Evolutionary conservation across 2,329 filamentous ascomycete species (phyloP), one percentile per base, ranked within the genome.

Genomic region (Fusarium virguliforme): DNA sequence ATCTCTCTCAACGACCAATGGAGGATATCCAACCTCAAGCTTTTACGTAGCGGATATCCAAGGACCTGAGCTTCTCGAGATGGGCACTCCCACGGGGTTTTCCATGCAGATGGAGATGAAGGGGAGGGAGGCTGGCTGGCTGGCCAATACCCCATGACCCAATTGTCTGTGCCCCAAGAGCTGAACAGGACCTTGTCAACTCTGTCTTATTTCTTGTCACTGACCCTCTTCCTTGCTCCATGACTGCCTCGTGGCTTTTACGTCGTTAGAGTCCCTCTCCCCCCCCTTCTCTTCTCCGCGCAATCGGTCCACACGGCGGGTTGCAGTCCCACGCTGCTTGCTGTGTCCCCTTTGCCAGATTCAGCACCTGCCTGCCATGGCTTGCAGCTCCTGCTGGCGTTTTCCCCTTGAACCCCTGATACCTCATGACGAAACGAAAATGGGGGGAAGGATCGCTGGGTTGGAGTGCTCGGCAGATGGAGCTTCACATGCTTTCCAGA

Each of bases 231-330:
- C 18, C 18, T 18, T 22, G n/a, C 48, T 71, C 68, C 68, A 68
- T 69, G 68, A 50, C 40, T 66, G 60, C 68, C 68, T 72, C 64
- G 68, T 71, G 68, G 68, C 48, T 62, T 53, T 59, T 59, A 56
- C 53, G 30, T 50, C 64, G 56, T 59, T 71, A 60, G 48, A 37
- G 38, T 55, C 57, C 46, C 51, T 28, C 38, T 12, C 30, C 38
- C 40, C 22, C 32, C 43, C 60, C 15, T 51, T 63, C 51, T 59
- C 30, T 32, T 35, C 30, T 22, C 30, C 22, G 24, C 13, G 35
- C 8, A 40, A 18, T 6, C 22, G 57, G 26, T 46, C 57, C 59
- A 53, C 63, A 41, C 43, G 32, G 9, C 24, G 26, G n/a, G 28
- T 13, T 53, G 10, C 35, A 13, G 35, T 37, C 28, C 24, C 13